A percentile compares a stretch with the other conserved stretches of the same genome.
Conservation (phyloP, 306 rosid species). For the Mimosa pudica region DNA sequence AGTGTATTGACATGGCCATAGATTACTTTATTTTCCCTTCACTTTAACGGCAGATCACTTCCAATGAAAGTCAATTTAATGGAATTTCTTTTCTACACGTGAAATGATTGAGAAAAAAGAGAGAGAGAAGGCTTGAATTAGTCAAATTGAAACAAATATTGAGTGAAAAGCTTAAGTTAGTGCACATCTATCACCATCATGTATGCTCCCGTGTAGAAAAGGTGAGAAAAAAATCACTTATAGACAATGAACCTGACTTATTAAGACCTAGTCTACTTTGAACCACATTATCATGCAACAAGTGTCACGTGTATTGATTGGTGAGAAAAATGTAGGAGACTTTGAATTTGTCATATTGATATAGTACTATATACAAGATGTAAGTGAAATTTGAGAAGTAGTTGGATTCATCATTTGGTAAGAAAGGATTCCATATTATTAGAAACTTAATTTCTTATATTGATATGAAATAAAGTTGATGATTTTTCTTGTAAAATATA, state of each 20-base stretch:
- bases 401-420: neutral
- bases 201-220: conserved; percentile 1
- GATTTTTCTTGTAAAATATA: conserved; percentile 15
- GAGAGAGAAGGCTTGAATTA: neutral
- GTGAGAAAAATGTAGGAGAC: neutral
- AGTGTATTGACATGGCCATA: neutral
- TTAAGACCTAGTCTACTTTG: neutral
- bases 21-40: neutral
- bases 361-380: neutral
- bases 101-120: conserved; percentile 1
- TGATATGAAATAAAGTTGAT: neutral
- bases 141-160: conserved; percentile 23
- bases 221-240: neutral
- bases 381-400: neutral
- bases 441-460: too few relatives aligned
- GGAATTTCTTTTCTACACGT: neutral
- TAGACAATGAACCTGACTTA: neutral
- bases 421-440: too few relatives aligned
- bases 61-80: neutral
- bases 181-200: conserved; percentile 22
- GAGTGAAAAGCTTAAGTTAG: conserved; percentile 2
- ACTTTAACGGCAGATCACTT: neutral
- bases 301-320: neutral
- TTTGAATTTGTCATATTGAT: neutral
- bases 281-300: neutral